Base-by-base conservation (phyloP, 352 stramenopile species). In the Aphanomyces astaci region DNA sequence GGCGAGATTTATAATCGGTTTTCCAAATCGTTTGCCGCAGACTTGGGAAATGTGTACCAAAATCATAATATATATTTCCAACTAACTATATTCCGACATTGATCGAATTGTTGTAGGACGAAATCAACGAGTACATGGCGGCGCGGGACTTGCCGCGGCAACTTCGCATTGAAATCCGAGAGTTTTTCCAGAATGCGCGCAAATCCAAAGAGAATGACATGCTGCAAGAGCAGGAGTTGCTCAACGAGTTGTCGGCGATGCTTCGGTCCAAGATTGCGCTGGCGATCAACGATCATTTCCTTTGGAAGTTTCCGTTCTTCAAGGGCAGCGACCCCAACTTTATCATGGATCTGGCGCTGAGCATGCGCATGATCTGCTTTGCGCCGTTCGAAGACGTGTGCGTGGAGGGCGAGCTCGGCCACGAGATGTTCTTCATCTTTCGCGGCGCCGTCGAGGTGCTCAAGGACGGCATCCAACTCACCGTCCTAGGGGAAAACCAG, bases 341-440 rank as follows among this genome's bases (percentile, higher is more conserved):
- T 71, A 73, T 91, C 28, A 84, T 89, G 77, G 82, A 91, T 33
- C 75, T 91, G 7, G 82, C 82, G 24, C 62, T 91, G 11, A 89
- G 82, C 48, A 89, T 91, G 82, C 82, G 82, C 28, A 87, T 89
- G 72, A 82, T 90, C 63, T 79, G 81, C 59, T 90, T 90, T 59
- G 77, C 82, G 40, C 76, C 80, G 2, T 77, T 84, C 0, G 84
- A 93, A 55, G 80, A 91, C 30, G 89, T 93, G 27, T 87, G 88
- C 57, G 71, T 90, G 13, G 82, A 89, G 64, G 82, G 79, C 10
- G 82, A 88, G 64, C 80, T 88, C 43, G 80, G 80, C 9, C 75
- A 88, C 39, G 80, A 88, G 64, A 88, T 90, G 80, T 89, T 88
- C 28, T 93, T 93, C 70, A 72, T 90, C 51, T 90, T 90, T 43